These are phyloP conservation scores for Zygnema circumcarinatum DNA, from an alignment of 139 green algal genomes.

Conservation along the genomic window DNA sequence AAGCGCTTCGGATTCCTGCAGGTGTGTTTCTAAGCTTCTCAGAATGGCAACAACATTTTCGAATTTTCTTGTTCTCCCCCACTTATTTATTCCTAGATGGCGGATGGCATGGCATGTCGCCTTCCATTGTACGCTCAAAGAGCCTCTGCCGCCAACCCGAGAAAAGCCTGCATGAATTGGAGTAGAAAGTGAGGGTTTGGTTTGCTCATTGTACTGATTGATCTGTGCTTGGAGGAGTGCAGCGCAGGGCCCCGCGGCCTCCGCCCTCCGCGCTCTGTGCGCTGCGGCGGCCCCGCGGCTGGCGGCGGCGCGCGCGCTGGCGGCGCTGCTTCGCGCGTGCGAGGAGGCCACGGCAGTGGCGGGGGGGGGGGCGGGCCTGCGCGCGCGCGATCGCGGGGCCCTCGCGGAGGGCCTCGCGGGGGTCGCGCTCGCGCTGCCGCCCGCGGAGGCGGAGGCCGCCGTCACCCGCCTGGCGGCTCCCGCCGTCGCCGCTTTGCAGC, in stretches of 20 bases:
- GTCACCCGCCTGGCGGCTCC: conserved; percentile 11
- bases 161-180: no score
- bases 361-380: conserved; percentile 12
- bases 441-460: conserved; percentile 17
- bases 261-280: conserved; percentile 32
- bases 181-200: no score
- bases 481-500: conserved; percentile 35
- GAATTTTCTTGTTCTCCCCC: no score
- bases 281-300: conserved; percentile 12
- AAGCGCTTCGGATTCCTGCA: conserved; percentile 23
- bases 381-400: conserved; percentile 11
- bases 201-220: no score
- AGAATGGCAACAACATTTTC: no score
- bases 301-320: conserved; percentile 28
- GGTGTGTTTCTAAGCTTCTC: no score
- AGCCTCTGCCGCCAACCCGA: no score
- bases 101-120: no score
- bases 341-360: conserved; percentile 45
- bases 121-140: no score
- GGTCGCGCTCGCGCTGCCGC: conserved; percentile 30
- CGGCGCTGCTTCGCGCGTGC: conserved; percentile 34
- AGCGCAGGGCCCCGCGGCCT: conserved; percentile 29
- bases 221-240: no score
- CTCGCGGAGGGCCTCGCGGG: conserved; percentile 31
- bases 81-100: no score